Conservation (phyloP, 2,329 filamentous ascomycete species). For the Chrysosphaeria jannelii region DNA sequence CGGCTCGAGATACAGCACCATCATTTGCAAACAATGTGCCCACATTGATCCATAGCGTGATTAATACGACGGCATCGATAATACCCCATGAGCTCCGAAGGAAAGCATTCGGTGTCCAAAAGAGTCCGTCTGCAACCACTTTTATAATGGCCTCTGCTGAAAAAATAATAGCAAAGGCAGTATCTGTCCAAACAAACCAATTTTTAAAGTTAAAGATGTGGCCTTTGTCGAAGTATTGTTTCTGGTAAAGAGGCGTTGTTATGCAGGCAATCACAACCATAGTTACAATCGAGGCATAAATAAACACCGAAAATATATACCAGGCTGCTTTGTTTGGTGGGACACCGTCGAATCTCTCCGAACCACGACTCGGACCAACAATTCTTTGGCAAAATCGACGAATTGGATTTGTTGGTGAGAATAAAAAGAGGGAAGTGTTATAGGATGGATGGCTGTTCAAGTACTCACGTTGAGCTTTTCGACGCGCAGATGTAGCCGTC, state of each 20-base stretch:
- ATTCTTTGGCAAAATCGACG: conserved; percentile 63
- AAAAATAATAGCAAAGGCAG: conserved; percentile 70
- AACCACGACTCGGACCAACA: conserved; percentile 71
- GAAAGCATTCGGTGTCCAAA: conserved; percentile 93
- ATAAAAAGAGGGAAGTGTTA: conserved; percentile 76
- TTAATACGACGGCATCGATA: conserved; percentile 70
- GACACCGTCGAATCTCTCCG: conserved; percentile 63
- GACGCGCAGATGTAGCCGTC: conserved; percentile 50
- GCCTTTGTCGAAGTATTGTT: conserved; percentile 41
- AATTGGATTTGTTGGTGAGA: conserved; percentile 47
- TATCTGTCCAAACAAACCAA: conserved; percentile 89
- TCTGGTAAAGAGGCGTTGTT: conserved; percentile 83
- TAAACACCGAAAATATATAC: conserved; percentile 80
- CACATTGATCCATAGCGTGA: conserved; percentile 91
- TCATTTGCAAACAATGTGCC: conserved; percentile 54
- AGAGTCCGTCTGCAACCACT: conserved; percentile 76
- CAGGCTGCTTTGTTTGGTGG: conserved; percentile 70
- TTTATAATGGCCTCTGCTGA: conserved; percentile 70
- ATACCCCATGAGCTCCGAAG: conserved; percentile 91
- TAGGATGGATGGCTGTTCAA: conserved; percentile 64
- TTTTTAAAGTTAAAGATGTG: conserved; percentile 30
- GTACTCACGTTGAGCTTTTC: conserved; percentile 74
- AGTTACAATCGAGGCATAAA: conserved; percentile 77
- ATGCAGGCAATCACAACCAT: conserved; percentile 95
- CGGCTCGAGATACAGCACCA: conserved; percentile 59